Evolutionary conservation across 139 green algal genomes (phyloP), one percentile per base, ranked within the genome.

Genomic region (Haematococcus lacustris): DNA sequence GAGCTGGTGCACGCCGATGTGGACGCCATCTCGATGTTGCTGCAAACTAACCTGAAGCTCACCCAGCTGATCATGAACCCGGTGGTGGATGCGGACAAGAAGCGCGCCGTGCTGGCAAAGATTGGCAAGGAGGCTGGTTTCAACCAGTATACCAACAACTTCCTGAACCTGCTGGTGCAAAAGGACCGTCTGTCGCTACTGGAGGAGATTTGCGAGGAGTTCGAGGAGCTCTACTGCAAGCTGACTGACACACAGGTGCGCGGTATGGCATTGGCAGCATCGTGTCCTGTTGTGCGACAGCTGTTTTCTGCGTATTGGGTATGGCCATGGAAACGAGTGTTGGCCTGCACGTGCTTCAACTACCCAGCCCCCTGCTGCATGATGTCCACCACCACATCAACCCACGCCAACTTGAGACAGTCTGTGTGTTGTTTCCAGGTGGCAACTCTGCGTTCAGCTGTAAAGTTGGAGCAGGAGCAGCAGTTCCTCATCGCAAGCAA

Each of bases 401-500:
- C n/a, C n/a, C n/a, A n/a, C n/a, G n/a, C n/a, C n/a, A n/a, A n/a
- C n/a, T n/a, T n/a, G n/a, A n/a, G n/a, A n/a, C n/a, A n/a, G n/a
- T n/a, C n/a, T n/a, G n/a, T n/a, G n/a, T n/a, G n/a, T n/a, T 51
- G 64, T 63, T 17, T 41, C 40, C 82, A 96, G 90, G 88, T 99
- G 25, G 95, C 94, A 6, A 89, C 83, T 21, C 82, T 99, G 62
- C 89, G 88, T 35, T 97, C 89, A 32, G 95, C 96, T 2, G 90
- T 97, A 6, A 93, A 97, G 90, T 90, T 99, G 64, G 94, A 98
- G 85, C 92, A 98, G 86, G 94, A 97, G 83, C 92, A 99, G 87
- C 94, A 98, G 85, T 98, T 97, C 84, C 83, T 98, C 71, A 98
- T 99, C 78, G 96, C 95, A 77, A 98, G 98, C 93, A 99, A 99